A percentile compares a stretch with the other conserved stretches of the same genome.
phyloP scores from a whole-genome alignment of 1,139 yeast species.

The Nakaseomyces glabratus region DNA sequence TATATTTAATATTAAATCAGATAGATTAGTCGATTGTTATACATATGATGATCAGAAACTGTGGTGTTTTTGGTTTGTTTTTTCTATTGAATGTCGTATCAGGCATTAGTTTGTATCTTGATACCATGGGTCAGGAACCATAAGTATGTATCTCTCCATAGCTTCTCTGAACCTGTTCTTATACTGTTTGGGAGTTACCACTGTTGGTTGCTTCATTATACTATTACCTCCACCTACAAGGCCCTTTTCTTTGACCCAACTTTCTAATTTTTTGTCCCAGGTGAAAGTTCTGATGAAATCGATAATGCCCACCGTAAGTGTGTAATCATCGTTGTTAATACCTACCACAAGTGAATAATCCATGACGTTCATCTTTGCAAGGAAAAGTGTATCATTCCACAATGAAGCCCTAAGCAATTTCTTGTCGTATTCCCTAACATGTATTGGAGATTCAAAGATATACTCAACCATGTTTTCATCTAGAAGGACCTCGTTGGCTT shows the following conservation, averaged over 20 bases:
- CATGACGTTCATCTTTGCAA: slow-evolving; percentile 98
- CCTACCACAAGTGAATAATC: slow-evolving; percentile 95
- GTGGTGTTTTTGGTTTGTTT: too few species aligned
- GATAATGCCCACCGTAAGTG: slow-evolving; percentile 84
- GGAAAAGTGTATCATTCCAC: slow-evolving; percentile 88
- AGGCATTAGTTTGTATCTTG: slow-evolving; percentile 26
- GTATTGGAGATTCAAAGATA: slow-evolving; percentile 90
- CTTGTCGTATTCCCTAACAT: slow-evolving; percentile 88
- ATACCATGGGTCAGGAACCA: slow-evolving; percentile 89
- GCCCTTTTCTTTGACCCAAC: slow-evolving; percentile 96
- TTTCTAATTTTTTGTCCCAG: slow-evolving; percentile 97
- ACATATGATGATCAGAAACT: too few species aligned
- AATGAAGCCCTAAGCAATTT: slow-evolving; percentile 75
- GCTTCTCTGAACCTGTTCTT: slow-evolving; percentile 92
- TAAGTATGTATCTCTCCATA: slow-evolving; percentile 88
- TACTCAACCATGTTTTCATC: slow-evolving; percentile 99
- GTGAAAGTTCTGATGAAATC: slow-evolving; percentile 95
- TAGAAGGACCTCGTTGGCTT: slow-evolving; percentile 83
- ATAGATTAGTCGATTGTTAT: too few species aligned
- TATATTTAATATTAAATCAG: too few species aligned
- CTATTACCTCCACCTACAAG: slow-evolving; percentile 80
- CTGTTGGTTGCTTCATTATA: slow-evolving; percentile 90
- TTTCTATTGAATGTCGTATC: too few species aligned
- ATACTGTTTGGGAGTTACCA: slow-evolving; percentile 92
- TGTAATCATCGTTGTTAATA: slow-evolving; percentile 57